These are phyloP conservation scores for Arthrobotrys sphaeroides DNA, from an alignment of 2,329 filamentous ascomycete species.

Conservation along the genomic window DNA sequence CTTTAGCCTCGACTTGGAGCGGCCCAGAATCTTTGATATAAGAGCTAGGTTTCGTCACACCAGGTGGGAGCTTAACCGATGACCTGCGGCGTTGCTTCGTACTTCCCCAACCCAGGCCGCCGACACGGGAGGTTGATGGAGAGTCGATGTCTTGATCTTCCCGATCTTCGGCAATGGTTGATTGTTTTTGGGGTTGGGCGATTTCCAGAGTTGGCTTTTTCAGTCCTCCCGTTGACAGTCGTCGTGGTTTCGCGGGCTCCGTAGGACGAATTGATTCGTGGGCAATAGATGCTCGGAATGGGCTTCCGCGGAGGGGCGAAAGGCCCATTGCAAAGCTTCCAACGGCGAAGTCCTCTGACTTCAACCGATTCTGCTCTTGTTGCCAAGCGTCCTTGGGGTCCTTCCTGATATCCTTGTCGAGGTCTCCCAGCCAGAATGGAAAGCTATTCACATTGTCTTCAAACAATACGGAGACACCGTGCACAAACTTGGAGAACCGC, in stretches of 20 bases:
- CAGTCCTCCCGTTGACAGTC: slow-evolving; percentile 62
- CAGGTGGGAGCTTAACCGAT: slow-evolving; percentile 72
- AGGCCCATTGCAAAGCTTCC: slow-evolving; percentile 72
- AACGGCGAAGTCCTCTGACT: slow-evolving; percentile 85
- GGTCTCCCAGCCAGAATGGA: slow-evolving; percentile 92
- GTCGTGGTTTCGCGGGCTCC: slow-evolving; percentile 70
- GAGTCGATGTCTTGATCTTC: slow-evolving; percentile 59
- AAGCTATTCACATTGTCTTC: slow-evolving; percentile 96
- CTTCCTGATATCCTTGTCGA: slow-evolving; percentile 92
- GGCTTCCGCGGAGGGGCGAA: slow-evolving; percentile 66
- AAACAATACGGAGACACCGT: slow-evolving; percentile 89
- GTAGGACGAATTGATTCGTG: slow-evolving; percentile 66
- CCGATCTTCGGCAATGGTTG: slow-evolving; percentile 59
- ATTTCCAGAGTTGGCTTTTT: slow-evolving; percentile 54
- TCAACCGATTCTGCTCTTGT: slow-evolving; percentile 84
- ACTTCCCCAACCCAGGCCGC: slow-evolving; percentile 81
- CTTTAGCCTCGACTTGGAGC: slow-evolving; percentile 93
- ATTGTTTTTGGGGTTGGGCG: neutral
- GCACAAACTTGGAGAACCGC: slow-evolving; percentile 95
- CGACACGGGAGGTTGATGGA: slow-evolving; percentile 68
- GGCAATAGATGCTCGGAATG: slow-evolving; percentile 31
- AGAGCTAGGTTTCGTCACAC: slow-evolving; percentile 81
- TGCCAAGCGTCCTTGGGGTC: slow-evolving; percentile 91
- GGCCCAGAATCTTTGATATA: slow-evolving; percentile 97
- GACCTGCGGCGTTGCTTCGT: slow-evolving; percentile 58